These are phyloP conservation scores for Picea engelmannii DNA, from an alignment of 83 land plant species.

Conservation along the genomic window DNA sequence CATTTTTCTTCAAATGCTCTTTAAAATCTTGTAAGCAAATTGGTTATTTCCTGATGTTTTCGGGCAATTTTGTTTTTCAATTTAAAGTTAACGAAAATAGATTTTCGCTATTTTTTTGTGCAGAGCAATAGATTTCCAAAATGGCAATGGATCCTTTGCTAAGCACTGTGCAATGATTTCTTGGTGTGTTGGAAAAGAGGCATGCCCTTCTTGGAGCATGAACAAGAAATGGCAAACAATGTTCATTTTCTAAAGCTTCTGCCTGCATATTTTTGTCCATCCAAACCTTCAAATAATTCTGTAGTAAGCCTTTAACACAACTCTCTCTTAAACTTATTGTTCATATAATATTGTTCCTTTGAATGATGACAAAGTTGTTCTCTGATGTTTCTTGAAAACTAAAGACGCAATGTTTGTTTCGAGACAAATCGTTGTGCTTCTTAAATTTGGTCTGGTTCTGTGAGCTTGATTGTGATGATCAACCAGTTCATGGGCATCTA, in stretches of 20 bases:
- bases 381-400: constrained; percentile 7
- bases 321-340: background rate
- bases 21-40: no score
- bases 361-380: background rate
- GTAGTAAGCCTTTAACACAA: background rate
- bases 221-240: constrained; percentile 11
- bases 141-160: no score
- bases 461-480: background rate
- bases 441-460: constrained; percentile 10
- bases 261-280: constrained; percentile 11
- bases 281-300: constrained; percentile 12
- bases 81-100: no score
- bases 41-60: no score
- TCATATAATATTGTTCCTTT: background rate
- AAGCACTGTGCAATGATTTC: no score
- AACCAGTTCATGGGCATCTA: background rate
- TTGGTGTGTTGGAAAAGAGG: background rate
- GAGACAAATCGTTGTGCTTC: constrained; percentile 4
- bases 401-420: background rate
- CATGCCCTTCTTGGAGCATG: constrained; percentile 10
- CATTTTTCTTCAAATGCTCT: no score
- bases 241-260: constrained; percentile 9
- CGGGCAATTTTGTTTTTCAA: no score
- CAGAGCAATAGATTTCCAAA: no score
- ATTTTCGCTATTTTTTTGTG: no score